Conservation (phyloP, 2,329 filamentous ascomycete genomes). For the Claviceps maximensis region DNA sequence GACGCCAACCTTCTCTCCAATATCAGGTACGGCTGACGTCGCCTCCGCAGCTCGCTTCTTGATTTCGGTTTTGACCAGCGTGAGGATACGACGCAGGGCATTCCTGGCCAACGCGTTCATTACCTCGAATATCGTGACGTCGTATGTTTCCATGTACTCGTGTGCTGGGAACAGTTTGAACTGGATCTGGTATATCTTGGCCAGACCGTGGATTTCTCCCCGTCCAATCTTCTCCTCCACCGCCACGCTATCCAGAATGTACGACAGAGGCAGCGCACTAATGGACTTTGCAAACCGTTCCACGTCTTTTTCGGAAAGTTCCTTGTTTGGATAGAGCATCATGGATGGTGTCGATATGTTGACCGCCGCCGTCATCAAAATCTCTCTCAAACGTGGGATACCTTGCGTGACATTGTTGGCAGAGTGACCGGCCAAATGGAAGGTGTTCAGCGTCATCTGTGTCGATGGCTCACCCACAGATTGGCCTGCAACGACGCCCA, state of each 20-base stretch:
- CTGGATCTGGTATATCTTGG: slow-evolving; percentile 74
- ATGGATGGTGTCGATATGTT: slow-evolving; percentile 84
- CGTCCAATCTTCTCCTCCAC: slow-evolving; percentile 70
- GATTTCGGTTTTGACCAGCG: slow-evolving; percentile 61
- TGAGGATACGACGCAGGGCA: slow-evolving; percentile 60
- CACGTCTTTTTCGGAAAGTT: slow-evolving; percentile 53
- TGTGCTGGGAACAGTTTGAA: slow-evolving; percentile 72
- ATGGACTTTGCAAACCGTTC: slow-evolving; percentile 85
- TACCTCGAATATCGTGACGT: slow-evolving; percentile 67
- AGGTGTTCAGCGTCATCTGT: slow-evolving; percentile 98
- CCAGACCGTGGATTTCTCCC: slow-evolving; percentile 53
- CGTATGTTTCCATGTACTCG: slow-evolving; percentile 79
- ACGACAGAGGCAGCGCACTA: slow-evolving; percentile 69
- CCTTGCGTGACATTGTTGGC: slow-evolving; percentile 97
- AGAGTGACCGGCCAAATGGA: slow-evolving; percentile 97
- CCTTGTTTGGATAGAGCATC: slow-evolving; percentile 66
- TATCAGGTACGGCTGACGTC: slow-evolving; percentile 61
- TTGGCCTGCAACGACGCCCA: slow-evolving; percentile 92
- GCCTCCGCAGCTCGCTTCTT: slow-evolving; percentile 61
- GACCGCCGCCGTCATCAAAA: slow-evolving; percentile 90
- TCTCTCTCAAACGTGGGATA: slow-evolving; percentile 94
- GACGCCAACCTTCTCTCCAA: slow-evolving; percentile 42
- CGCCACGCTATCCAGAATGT: slow-evolving; percentile 68
- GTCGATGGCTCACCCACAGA: slow-evolving; percentile 95
- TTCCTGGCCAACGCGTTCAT: slow-evolving; percentile 66